A percentile compares a stretch with the other conserved stretches of the same genome.
Conservation (phyloP, 2,329 filamentous ascomycete species). For the Myriangium duriaei region DNA sequence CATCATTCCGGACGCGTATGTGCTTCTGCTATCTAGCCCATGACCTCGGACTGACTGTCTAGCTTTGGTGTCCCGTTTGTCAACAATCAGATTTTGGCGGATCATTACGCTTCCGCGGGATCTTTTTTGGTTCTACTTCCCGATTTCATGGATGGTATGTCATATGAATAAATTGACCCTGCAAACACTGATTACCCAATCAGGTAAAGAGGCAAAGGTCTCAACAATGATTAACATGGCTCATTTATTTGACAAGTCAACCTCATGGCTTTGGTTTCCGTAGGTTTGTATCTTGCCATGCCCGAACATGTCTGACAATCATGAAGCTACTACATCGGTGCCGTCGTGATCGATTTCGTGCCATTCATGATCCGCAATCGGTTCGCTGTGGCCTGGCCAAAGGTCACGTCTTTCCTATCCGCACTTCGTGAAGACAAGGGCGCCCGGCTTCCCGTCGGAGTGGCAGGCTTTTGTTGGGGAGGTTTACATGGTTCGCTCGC, state of each 20-base stretch:
- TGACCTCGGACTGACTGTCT: too few species aligned
- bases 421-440: conserved; percentile 19
- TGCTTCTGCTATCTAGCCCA: too few species aligned
- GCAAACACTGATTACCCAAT: too few species aligned
- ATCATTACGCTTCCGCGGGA: conserved; percentile 24
- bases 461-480: conserved; percentile 27
- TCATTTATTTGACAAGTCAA: not conserved
- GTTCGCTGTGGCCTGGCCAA: conserved; percentile 17
- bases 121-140: conserved; percentile 22
- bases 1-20: conserved; percentile 28
- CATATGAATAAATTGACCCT: too few species aligned
- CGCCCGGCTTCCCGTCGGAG: conserved; percentile 20
- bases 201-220: not conserved
- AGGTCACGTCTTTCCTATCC: conserved; percentile 19
- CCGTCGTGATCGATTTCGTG: conserved; percentile 4
- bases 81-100: conserved; percentile 27
- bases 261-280: not conserved
- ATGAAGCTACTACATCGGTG: conserved; percentile 17
- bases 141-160: conserved; percentile 25
- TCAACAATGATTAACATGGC: not conserved
- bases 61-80: conserved; percentile 25
- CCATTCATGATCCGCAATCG: conserved; percentile 19
- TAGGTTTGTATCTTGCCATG: not conserved
- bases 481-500: conserved; percentile 23
- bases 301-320: not conserved